phyloP scores from a whole-genome alignment of 768 basidiomycete genomes.

The Leucogyrophana mollusca region DNA sequence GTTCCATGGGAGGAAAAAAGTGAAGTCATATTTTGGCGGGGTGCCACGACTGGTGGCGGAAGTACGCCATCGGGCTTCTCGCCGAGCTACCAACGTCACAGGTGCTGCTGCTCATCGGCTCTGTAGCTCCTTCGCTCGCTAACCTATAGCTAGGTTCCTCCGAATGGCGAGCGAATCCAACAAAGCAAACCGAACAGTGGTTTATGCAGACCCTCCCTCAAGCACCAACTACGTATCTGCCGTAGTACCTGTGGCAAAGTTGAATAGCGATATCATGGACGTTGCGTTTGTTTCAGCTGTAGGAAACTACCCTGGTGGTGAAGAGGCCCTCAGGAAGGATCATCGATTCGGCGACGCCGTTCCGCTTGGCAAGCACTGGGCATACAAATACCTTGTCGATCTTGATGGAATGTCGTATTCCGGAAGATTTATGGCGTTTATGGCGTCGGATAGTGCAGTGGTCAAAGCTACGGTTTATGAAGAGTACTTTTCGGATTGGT shows the following conservation, averaged over 20 bases:
- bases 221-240: constrained; percentile 60
- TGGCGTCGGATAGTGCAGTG: constrained; percentile 86
- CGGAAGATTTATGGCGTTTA: constrained; percentile 80
- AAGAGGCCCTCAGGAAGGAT: constrained; percentile 56
- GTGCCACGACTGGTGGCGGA: constrained; percentile 94
- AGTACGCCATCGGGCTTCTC: constrained; percentile 83
- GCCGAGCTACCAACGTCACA: constrained; percentile 81
- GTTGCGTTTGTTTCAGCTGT: constrained; percentile 81
- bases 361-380: constrained; percentile 84
- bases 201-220: constrained; percentile 65
- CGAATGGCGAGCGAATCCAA: constrained; percentile 64
- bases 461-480: constrained; percentile 90
- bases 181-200: constrained; percentile 55
- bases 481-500: constrained; percentile 90
- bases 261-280: constrained; percentile 87
- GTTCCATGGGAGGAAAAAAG: constrained; percentile 84
- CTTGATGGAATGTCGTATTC: constrained; percentile 96
- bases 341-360: constrained; percentile 77
- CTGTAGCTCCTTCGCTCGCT: not conserved
- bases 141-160: constrained; percentile 51
- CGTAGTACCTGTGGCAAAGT: constrained; percentile 50
- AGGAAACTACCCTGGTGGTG: constrained; percentile 76
- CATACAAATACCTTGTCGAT: constrained; percentile 90
- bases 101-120: constrained; percentile 41
- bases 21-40: constrained; percentile 92